phyloP scores from a whole-genome alignment of 768 basidiomycete genomes.

The Galerina sulciceps region DNA sequence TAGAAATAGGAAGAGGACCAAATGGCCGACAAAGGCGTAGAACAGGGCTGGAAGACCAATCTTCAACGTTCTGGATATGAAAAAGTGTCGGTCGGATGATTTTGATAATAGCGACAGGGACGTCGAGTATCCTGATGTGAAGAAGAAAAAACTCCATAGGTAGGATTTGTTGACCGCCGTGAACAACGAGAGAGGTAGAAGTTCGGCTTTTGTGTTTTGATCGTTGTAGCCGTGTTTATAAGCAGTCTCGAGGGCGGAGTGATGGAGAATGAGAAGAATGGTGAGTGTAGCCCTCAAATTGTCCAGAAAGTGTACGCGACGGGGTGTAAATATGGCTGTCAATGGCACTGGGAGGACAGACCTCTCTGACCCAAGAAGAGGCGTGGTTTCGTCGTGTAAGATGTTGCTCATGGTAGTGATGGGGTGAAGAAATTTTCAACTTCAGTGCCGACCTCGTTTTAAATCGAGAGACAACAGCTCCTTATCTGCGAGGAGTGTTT shows the following conservation, averaged over 20 bases:
- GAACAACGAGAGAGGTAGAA: conserved; percentile 10
- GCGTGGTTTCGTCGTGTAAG: background rate
- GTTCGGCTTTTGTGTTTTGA: background rate
- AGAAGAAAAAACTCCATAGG: too few relatives aligned
- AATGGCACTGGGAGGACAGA: background rate
- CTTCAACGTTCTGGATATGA: conserved; percentile 8
- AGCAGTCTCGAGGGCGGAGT: conserved; percentile 13
- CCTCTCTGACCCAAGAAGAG: background rate
- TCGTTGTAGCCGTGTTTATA: background rate
- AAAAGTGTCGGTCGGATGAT: conserved; percentile 1
- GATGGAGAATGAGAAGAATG: conserved; percentile 23
- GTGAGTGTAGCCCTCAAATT: conserved; percentile 24
- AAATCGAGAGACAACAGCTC: too few relatives aligned
- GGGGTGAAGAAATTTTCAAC: too few relatives aligned
- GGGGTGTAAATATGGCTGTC: background rate
- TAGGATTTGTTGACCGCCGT: conserved; percentile 17
- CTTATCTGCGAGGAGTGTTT: too few relatives aligned
- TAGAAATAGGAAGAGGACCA: conserved; percentile 8
- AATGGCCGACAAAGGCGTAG: conserved; percentile 11
- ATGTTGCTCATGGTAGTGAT: too few relatives aligned
- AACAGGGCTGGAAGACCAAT: conserved; percentile 16
- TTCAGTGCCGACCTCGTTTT: too few relatives aligned
- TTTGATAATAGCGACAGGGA: conserved; percentile 5
- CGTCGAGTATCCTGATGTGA: conserved; percentile 22
- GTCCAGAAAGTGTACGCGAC: conserved; percentile 22